Conservation (phyloP, 2,329 filamentous ascomycete species). For the Diaporthe nobilis region DNA sequence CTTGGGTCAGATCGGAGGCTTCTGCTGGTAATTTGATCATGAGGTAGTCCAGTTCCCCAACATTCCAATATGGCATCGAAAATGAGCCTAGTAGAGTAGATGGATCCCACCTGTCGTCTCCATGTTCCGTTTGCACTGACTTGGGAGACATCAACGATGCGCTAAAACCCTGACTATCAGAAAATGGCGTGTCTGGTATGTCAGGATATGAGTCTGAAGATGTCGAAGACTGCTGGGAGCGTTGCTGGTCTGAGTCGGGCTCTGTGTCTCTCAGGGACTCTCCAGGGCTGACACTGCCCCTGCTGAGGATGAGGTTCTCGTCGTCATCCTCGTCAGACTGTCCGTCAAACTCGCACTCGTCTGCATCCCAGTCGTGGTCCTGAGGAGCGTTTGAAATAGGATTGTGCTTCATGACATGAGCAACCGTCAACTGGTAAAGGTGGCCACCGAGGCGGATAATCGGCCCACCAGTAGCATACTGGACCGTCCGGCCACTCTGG, state of each 20-base stretch:
- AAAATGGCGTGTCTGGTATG: background rate
- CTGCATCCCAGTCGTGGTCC: background rate
- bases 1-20: background rate
- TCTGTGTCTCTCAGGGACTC: background rate
- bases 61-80: background rate
- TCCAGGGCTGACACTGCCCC: background rate
- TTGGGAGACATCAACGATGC: background rate
- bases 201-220: background rate
- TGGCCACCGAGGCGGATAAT: background rate
- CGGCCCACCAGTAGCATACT: background rate
- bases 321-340: background rate
- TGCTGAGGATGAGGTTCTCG: background rate
- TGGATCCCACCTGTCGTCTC: background rate
- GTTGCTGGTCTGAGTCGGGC: background rate
- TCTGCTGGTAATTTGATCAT: background rate
- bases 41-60: constrained; percentile 2
- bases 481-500: background rate
- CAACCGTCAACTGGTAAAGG: background rate
- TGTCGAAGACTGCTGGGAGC: background rate
- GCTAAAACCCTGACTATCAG: fast-evolving
- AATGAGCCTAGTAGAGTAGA: background rate
- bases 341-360: background rate
- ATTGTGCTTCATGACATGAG: background rate
- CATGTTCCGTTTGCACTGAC: too few relatives aligned
- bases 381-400: background rate